Evolutionary conservation across 2,329 filamentous ascomycete genomes (phyloP).

Genomic region (Neonectria magnoliae): DNA sequence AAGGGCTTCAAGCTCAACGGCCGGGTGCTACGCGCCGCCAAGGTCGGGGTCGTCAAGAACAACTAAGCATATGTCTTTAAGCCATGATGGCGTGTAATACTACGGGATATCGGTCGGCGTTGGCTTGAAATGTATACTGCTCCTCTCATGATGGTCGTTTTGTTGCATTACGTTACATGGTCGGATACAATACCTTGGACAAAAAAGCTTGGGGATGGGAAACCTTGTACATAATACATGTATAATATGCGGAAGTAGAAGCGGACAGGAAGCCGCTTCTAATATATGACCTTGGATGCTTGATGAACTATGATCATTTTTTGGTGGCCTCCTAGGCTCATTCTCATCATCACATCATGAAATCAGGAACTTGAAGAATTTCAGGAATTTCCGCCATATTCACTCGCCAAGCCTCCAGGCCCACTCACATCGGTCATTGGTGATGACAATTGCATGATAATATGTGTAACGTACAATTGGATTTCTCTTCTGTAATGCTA

Average conservation of each 20-base stretch:
- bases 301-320: slow-evolving; percentile 17
- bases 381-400: background rate
- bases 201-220: slow-evolving; percentile 33
- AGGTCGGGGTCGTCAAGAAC: slow-evolving; percentile 97
- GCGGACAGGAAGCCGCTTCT: slow-evolving; percentile 19
- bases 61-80: slow-evolving; percentile 47
- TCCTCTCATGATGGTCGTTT: slow-evolving; percentile 55
- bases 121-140: slow-evolving; percentile 55
- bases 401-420: background rate
- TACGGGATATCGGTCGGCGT: slow-evolving; percentile 48
- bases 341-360: background rate
- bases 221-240: slow-evolving; percentile 39
- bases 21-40: slow-evolving; percentile 86
- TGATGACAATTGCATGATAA: background rate
- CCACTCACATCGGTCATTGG: background rate
- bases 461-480: background rate
- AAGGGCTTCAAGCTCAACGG: slow-evolving; percentile 97
- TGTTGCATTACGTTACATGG: slow-evolving; percentile 36
- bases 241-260: slow-evolving; percentile 32
- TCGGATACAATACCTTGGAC: slow-evolving; percentile 36
- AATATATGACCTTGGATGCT: slow-evolving; percentile 13
- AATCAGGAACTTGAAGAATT: too few relatives aligned
- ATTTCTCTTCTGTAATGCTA: too few relatives aligned
- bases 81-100: slow-evolving; percentile 45
- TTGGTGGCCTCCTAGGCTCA: background rate